Conservation (phyloP, 805 yeast genomes). For the Blastobotrys americana region DNA sequence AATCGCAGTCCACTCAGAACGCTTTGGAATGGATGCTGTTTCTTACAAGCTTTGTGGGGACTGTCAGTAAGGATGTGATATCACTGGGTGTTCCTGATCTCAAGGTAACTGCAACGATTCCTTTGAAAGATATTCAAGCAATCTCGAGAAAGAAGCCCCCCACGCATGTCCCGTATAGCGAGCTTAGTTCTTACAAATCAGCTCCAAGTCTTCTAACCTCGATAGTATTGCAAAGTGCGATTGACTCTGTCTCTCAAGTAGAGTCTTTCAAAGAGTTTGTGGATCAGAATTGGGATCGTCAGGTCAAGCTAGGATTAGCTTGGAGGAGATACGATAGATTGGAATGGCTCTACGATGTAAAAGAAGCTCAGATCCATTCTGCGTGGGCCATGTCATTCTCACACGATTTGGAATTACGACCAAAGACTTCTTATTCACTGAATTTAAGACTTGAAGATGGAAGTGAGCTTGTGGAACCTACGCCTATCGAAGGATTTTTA, state of each 20-base stretch:
- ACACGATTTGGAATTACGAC: slow-evolving; percentile 57
- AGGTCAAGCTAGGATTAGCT: slow-evolving; percentile 41
- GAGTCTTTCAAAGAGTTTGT: slow-evolving; percentile 12
- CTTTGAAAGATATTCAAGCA: slow-evolving; percentile 26
- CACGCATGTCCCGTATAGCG: slow-evolving; percentile 5
- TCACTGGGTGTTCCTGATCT: slow-evolving; percentile 41
- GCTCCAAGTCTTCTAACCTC: slow-evolving; percentile 12
- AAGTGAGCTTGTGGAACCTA: slow-evolving; percentile 45
- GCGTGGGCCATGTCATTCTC: slow-evolving; percentile 39
- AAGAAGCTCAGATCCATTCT: slow-evolving; percentile 37
- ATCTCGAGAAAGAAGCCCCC: slow-evolving; percentile 5
- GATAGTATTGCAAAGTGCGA: slow-evolving; percentile 35
- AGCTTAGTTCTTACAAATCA: slow-evolving; percentile 5
- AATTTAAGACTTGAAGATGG: slow-evolving; percentile 20
- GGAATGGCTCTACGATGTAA: slow-evolving; percentile 55
- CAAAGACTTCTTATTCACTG: slow-evolving; percentile 24
- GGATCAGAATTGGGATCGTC: slow-evolving; percentile 13
- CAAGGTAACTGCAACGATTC: slow-evolving; percentile 40
- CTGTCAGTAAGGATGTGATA: slow-evolving; percentile 26
- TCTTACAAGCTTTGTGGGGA: slow-evolving; percentile 42
- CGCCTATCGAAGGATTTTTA: slow-evolving; percentile 77
- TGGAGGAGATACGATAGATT: slow-evolving; percentile 67
- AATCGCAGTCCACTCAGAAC: slow-evolving; percentile 45
- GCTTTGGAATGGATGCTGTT: slow-evolving; percentile 61
- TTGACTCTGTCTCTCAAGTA: slow-evolving; percentile 28